Evolutionary conservation across 108 stramenopile species (phyloP).

Genomic region (Stephanodiscus minutulus): DNA sequence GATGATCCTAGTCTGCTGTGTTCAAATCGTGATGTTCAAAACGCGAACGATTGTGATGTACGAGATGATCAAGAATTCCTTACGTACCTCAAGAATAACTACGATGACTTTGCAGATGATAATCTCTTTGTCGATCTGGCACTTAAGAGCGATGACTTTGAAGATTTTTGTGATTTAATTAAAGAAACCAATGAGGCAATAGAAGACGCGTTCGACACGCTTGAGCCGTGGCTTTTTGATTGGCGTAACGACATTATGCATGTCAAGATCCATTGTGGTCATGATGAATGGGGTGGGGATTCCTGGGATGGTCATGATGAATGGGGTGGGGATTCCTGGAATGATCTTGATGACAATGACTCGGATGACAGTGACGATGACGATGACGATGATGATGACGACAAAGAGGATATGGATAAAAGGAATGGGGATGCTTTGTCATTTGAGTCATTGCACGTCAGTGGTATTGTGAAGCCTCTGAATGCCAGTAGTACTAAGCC

Average conservation of each 20-base stretch:
- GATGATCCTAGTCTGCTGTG: slow-evolving; percentile 37
- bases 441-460: no score
- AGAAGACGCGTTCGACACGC: slow-evolving; percentile 8
- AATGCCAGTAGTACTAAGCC: no score
- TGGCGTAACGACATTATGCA: slow-evolving; percentile 34
- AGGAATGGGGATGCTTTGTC: no score
- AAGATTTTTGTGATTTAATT: slow-evolving; percentile 33
- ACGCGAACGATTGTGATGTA: not conserved
- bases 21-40: no score
- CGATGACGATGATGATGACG: slow-evolving; percentile 10
- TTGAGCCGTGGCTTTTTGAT: slow-evolving; percentile 35
- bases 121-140: slow-evolving; percentile 25
- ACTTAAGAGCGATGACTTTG: slow-evolving; percentile 31
- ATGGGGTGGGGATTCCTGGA: not conserved
- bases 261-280: slow-evolving; percentile 26
- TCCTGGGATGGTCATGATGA: not conserved
- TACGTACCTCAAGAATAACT: not conserved
- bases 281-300: slow-evolving; percentile 7
- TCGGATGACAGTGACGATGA: slow-evolving; percentile 6
- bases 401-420: slow-evolving; percentile 12
- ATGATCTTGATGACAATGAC: slow-evolving; percentile 24
- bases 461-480: no score
- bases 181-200: slow-evolving; percentile 15
- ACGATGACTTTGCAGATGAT: slow-evolving; percentile 16
- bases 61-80: slow-evolving; percentile 33